Conservation (phyloP, 768 basidiomycete genomes). For the Suillus placidus region DNA sequence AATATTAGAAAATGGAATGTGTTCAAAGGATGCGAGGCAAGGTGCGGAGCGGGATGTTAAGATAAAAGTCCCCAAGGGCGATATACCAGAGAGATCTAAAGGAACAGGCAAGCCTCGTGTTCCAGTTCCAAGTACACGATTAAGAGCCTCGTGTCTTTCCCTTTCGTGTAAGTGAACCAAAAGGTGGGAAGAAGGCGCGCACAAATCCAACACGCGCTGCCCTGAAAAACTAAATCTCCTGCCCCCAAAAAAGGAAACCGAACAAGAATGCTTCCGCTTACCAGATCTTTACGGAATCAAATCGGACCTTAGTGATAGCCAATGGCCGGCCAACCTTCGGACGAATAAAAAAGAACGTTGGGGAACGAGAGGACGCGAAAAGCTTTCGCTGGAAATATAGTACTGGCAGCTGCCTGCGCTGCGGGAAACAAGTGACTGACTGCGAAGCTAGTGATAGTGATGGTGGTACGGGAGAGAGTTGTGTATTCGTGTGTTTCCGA, state of each 20-base stretch:
- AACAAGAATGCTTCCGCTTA: conserved; percentile 26
- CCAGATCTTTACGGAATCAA: conserved; percentile 21
- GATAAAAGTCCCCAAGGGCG: conserved; percentile 19
- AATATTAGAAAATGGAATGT: conserved; percentile 23
- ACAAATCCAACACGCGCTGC: conserved; percentile 29
- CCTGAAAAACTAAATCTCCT: conserved; percentile 38
- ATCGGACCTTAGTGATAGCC: neutral
- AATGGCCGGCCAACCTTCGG: conserved; percentile 6
- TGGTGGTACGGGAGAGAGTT: conserved; percentile 10
- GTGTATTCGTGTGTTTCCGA: conserved; percentile 4
- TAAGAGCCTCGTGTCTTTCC: conserved; percentile 52
- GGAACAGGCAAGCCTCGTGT: conserved; percentile 51
- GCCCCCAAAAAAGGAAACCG: conserved; percentile 33
- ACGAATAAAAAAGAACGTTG: conserved; percentile 13
- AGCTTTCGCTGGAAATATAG: neutral
- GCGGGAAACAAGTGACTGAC: conserved; percentile 4
- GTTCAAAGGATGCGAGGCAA: conserved; percentile 15
- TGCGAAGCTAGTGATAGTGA: neutral
- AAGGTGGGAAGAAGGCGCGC: conserved; percentile 29
- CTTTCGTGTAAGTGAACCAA: conserved; percentile 40
- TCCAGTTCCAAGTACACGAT: conserved; percentile 37
- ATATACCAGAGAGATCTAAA: conserved; percentile 5
- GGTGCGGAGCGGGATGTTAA: conserved; percentile 19
- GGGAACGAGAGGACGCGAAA: conserved; percentile 10
- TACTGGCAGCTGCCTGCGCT: conserved; percentile 19